Percentiles rank a stretch among this genome's conserved stretches.
Conservation (phyloP, 2,329 filamentous ascomycete genomes). For the Phyllosticta capitalensis region DNA sequence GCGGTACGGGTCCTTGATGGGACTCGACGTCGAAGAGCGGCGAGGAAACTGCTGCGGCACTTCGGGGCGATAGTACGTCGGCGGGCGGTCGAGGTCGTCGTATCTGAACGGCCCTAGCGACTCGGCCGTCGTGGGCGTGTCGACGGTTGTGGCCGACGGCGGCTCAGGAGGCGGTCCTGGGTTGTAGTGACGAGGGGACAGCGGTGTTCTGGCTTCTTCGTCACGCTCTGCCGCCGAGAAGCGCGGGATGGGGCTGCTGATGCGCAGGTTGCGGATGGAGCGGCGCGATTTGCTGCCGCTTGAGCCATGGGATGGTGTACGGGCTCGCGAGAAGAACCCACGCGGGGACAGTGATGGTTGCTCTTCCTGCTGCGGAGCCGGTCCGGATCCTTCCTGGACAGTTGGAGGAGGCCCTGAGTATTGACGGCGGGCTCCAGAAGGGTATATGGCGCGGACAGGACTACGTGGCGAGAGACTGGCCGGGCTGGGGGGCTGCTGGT, state of each 20-base stretch:
- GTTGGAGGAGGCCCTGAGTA: constrained; percentile 1
- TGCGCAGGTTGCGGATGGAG: constrained; percentile 46
- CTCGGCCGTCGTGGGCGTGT: constrained; percentile 21
- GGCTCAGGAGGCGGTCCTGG: constrained; percentile 44
- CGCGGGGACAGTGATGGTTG: constrained; percentile 19
- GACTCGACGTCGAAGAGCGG: constrained; percentile 8
- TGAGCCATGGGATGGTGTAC: constrained; percentile 29
- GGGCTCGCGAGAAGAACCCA: constrained; percentile 28
- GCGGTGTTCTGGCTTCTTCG: constrained; percentile 41
- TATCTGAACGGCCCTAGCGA: constrained; percentile 20
- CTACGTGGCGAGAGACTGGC: constrained; percentile 30
- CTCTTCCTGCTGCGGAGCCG: not conserved
- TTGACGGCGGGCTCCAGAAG: constrained; percentile 1
- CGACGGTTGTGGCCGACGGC: constrained; percentile 15
- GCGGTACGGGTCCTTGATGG: not conserved
- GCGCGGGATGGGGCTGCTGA: constrained; percentile 45
- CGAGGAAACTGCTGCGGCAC: constrained; percentile 25
- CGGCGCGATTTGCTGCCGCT: constrained; percentile 31
- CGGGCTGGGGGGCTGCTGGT: constrained; percentile 14
- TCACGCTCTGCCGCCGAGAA: constrained; percentile 36
- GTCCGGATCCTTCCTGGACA: not conserved
- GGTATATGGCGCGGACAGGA: constrained; percentile 39
- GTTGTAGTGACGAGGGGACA: constrained; percentile 49
- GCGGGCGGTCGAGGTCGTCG: constrained; percentile 22
- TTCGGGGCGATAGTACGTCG: not conserved